Evolutionary conservation across 257 asterid species (phyloP), one percentile per base, ranked within the genome.

Genomic region (Nicotiana paniculata): DNA sequence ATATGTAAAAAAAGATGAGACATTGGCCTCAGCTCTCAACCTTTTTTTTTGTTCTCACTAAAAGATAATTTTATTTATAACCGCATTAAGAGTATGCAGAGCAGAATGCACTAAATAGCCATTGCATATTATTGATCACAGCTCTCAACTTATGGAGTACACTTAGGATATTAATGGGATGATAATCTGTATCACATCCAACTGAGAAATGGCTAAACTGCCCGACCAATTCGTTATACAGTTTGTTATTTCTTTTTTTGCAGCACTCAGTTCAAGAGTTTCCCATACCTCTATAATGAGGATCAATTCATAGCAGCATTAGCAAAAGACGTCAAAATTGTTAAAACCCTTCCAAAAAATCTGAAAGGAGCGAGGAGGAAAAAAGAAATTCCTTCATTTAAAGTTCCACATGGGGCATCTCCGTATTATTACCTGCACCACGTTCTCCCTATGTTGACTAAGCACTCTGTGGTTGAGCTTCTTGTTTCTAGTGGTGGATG

Each of bases 261-360:
- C 95, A 96, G 99, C 88, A 88, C 97, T 81, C 91, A 94, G 87
- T 96, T 93, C 94, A 96, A 96, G 94, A 96, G 99, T 89, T 96
- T 96, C 80, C 97, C 98, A 4, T 96, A 94, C 87, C 93, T 96
- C 82, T 96, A 94, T 46, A 96, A 91, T 58, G 98, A 93, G 91
- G 98, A 94, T 81, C 95, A 90, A 53, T 93, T 96, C 88, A 92
- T 93, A 83, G 89, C 91, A 17, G 95, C 96, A 81, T 90, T 96
- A 83, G 92, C 87, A 28, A 88, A 91, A 26, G 98, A 96, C 84
- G 90, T 94, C 86, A 90, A 87, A 85, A 86, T 94, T 46, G 98
- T 96, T 80, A 94, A 87, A 89, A 93, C 98, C 48, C 97, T 96
- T 81, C 99, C 98, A 4, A 93, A 91, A 90, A 81, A 89, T 84